Evolutionary conservation across 1,284 basidiomycete species (phyloP), one percentile per base, ranked within the genome.

Genomic region (Ganoderma resinaceum): DNA sequence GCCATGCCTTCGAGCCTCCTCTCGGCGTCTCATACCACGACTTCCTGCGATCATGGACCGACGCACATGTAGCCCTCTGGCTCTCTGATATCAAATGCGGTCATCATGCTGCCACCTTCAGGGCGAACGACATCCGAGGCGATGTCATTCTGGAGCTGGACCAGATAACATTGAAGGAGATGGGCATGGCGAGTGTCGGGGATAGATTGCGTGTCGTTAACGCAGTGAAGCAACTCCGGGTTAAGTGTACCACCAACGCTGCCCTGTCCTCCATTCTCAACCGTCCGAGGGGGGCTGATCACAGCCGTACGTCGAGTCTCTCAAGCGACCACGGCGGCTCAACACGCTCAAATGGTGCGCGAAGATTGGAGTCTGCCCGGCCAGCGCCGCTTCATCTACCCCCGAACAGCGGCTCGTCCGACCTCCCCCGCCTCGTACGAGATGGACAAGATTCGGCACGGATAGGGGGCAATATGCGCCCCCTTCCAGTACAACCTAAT

Each of bases 81-180:
- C 82, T 95, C 42, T 75, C 84, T 0, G 90, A 93, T 42, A 88
- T 91, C 74, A 92, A 90, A 75, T 95, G 95, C 74, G 86, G 82
- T 0, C 86, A 87, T 38, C 91, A 95, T 76, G 87, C 90, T 1
- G 78, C 84, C 4, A 84, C 87, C 0, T 98, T 98, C 82, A 88
- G 86, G 62, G 84, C 85, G 5, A 94, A 96, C 81, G 95, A 98
- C 78, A 96, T 98, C 73, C 84, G 94, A 57, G 95, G 96, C 11
- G 91, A 94, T 77, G 90, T 98, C 43, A 80, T 98, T 8, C 85
- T 98, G 62, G 96, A 98, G 75, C 82, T 98, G 46, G 96, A 98
- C 76, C 93, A 95, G 80, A 80, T 84, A 5, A 92, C 90, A 2
- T 81, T 98, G 58, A 95, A 92, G 78, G 96, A 98, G 81, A 94